Base-by-base conservation (phyloP, 2,329 filamentous ascomycete species). In the Neofusicoccum ribis region DNA sequence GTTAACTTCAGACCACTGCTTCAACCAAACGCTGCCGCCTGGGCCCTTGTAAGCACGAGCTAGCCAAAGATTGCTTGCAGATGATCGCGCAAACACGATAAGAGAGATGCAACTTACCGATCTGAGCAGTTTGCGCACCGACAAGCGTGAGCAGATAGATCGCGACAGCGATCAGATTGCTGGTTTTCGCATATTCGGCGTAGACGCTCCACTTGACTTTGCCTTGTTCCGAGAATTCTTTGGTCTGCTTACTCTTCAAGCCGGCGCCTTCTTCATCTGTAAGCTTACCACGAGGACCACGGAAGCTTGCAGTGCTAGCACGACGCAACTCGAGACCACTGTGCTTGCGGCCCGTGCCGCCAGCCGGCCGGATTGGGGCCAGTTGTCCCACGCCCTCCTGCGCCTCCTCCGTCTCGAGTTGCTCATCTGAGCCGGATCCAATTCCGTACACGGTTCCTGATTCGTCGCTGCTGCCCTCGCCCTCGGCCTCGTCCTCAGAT, bases 181-280 rank as follows among this genome's bases (percentile, higher is more conserved):
- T 97, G 66, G 92, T 92, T 80, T 92, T 97, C 65, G 95, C 96
- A 73, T 99, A 99, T 79, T 97, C 93, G 17, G 84, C 83, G 74
- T 99, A 99, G 34, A 99, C 94, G 69, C 89, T 86, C 93, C 95
- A 98, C 78, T 97, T 98, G 71, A 99, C 95, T 77, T 98, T 97
- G 73, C 95, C 95, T 80, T 99, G 93, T 77, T 99, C 93, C 2
- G 88, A 86, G 70, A 90, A 90, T 77, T 99, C 95, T 79, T 97
- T 96, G 65, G 84, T 85, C 78, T 97, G 93, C 74, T 89, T 92
- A 50, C 91, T 93, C 80, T 92, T 94, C 72, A 89, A 82, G 63
- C 76, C 85, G 2, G 86, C 87, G 61, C 91, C 88, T 78, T 94
- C 92, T 72, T 98, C 93, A 70, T 98, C 94, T 0, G 84, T 86